Evolutionary conservation across 805 yeast species (phyloP).

Genomic region (Groenewaldozyma tartarivorans): DNA sequence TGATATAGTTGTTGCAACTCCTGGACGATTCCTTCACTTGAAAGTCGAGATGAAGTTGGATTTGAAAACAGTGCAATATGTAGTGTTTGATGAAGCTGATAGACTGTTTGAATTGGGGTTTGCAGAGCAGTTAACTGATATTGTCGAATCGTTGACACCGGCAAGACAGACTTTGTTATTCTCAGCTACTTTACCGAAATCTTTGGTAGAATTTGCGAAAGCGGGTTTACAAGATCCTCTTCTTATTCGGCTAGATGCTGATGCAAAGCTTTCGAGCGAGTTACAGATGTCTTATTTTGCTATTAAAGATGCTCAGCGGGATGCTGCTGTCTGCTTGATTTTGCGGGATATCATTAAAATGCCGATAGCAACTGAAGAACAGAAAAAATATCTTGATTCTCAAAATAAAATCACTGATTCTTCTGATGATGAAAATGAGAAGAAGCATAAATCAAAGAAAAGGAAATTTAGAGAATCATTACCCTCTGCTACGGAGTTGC

Average conservation of each 20-base stretch:
- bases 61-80: slow-evolving; percentile 72
- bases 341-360: slow-evolving; percentile 77
- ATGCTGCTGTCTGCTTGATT: slow-evolving; percentile 69
- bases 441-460: slow-evolving; percentile 20
- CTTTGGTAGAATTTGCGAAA: slow-evolving; percentile 91
- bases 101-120: slow-evolving; percentile 94
- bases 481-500: slow-evolving; percentile 75
- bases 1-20: slow-evolving; percentile 91
- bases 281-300: slow-evolving; percentile 83
- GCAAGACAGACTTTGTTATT: slow-evolving; percentile 81
- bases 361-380: slow-evolving; percentile 70
- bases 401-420: slow-evolving; percentile 31
- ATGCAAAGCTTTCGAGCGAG: slow-evolving; percentile 79
- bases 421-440: slow-evolving; percentile 40
- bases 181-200: slow-evolving; percentile 89
- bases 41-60: slow-evolving; percentile 92
- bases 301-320: slow-evolving; percentile 77
- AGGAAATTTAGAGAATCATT: slow-evolving; percentile 35
- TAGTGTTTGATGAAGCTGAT: slow-evolving; percentile 96
- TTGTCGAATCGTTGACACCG: slow-evolving; percentile 73
- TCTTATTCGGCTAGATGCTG: slow-evolving; percentile 86
- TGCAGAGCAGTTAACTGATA: slow-evolving; percentile 84
- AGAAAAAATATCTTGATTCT: slow-evolving; percentile 41
- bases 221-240: slow-evolving; percentile 93
- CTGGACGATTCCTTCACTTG: slow-evolving; percentile 93